Evolutionary conservation across 2,329 filamentous ascomycete species (phyloP).

Genomic region (Dactylella cylindrospora): DNA sequence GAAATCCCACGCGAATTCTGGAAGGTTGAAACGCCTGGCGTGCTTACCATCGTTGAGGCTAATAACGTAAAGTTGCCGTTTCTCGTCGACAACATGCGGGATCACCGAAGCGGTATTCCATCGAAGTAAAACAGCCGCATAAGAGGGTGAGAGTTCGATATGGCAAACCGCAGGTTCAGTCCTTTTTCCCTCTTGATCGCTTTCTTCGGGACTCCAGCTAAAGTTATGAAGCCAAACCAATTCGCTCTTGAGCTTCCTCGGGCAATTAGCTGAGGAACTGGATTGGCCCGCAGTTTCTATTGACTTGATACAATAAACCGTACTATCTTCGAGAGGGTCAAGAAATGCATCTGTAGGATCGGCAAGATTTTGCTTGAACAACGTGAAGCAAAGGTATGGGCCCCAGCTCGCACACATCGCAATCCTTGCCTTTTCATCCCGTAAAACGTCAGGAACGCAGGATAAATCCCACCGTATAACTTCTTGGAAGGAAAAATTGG

Average conservation of each 20-base stretch:
- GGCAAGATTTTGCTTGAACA: slow-evolving; percentile 45
- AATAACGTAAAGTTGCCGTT: slow-evolving; percentile 46
- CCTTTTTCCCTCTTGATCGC: slow-evolving; percentile 24
- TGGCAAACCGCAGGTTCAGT: slow-evolving; percentile 44
- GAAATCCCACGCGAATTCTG: slow-evolving; percentile 48
- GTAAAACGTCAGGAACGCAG: slow-evolving; percentile 45
- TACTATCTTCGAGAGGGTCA: slow-evolving; percentile 46
- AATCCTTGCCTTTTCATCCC: slow-evolving; percentile 46
- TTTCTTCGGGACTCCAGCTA: neutral
- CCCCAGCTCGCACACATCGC: slow-evolving; percentile 45
- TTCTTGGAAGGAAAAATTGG: slow-evolving; percentile 40
- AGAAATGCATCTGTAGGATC: slow-evolving; percentile 39
- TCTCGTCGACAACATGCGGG: slow-evolving; percentile 46
- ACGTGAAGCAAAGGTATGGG: slow-evolving; percentile 45
- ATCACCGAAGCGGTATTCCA: slow-evolving; percentile 46
- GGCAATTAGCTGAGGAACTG: neutral
- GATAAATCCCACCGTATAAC: slow-evolving; percentile 46
- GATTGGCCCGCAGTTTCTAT: slow-evolving; percentile 4
- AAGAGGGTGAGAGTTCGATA: slow-evolving; percentile 44
- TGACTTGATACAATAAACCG: slow-evolving; percentile 46
- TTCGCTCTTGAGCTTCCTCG: slow-evolving; percentile 2
- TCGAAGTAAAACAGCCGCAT: slow-evolving; percentile 45
- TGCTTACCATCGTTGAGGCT: slow-evolving; percentile 42
- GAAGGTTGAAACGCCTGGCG: slow-evolving; percentile 45
- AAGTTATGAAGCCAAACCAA: slow-evolving; percentile 33